Conservation (phyloP, 2,329 filamentous ascomycete species). For the Hypomyces rosellus region DNA sequence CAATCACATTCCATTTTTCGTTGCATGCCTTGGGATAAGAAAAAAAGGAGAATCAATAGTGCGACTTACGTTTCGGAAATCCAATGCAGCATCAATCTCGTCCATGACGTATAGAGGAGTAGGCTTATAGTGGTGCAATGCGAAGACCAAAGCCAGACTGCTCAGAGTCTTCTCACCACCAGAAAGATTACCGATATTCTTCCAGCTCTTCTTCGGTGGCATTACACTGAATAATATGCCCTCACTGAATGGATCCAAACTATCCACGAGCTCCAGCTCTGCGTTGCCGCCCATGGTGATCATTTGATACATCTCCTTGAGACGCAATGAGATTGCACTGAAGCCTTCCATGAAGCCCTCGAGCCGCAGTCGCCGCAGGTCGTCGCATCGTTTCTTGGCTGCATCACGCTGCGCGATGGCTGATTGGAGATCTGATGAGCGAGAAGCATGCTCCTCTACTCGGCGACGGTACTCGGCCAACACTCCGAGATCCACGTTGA, state of each 20-base stretch:
- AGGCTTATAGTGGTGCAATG: slow-evolving; percentile 94
- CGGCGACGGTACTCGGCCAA: slow-evolving; percentile 82
- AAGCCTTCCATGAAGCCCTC: slow-evolving; percentile 99
- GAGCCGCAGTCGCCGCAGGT: slow-evolving; percentile 79
- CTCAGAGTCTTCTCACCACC: slow-evolving; percentile 97
- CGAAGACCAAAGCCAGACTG: slow-evolving; percentile 92
- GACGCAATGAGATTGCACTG: slow-evolving; percentile 80
- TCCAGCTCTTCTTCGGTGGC: slow-evolving; percentile 99
- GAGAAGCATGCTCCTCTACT: slow-evolving; percentile 72
- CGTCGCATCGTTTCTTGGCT: slow-evolving; percentile 88
- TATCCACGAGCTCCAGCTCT: slow-evolving; percentile 94
- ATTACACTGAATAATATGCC: slow-evolving; percentile 97
- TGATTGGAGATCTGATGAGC: slow-evolving; percentile 75
- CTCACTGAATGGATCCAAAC: slow-evolving; percentile 91
- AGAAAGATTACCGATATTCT: slow-evolving; percentile 93
- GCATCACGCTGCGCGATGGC: slow-evolving; percentile 74
- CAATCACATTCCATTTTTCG: not conserved
- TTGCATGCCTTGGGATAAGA: not conserved
- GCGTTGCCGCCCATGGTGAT: slow-evolving; percentile 99
- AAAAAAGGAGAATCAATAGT: not conserved
- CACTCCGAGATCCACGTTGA: slow-evolving; percentile 82
- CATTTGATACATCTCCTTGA: slow-evolving; percentile 99
- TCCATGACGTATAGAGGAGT: slow-evolving; percentile 99
- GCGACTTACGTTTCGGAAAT: slow-evolving; percentile 87
- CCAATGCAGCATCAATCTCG: slow-evolving; percentile 95